Evolutionary conservation across 2,329 filamentous ascomycete genomes (phyloP), one percentile per base, ranked within the genome.

Genomic region (Pestalotiopsis fici): DNA sequence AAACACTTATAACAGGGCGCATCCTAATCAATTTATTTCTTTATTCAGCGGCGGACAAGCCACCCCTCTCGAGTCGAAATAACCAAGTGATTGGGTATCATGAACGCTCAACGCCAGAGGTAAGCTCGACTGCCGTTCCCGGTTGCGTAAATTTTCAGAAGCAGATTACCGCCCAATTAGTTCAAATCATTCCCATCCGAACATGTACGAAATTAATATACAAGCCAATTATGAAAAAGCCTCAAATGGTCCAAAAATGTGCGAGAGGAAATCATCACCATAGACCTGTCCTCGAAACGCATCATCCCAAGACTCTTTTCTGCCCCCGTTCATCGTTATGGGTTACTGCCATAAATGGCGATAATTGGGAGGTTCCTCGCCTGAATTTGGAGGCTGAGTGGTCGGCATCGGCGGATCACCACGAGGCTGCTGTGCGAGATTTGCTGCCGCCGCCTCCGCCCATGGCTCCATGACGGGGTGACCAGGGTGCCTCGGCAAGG

Each of bases 381-480:
- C 54, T 23, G 63, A 6, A 23, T 35, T 65, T 15, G 63, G 37
- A 15, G 50, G 28, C 37, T 65, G 63, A 4, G 54, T 39, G 9
- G 50, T 59, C 5, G 63, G 50, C 2, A 59, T 31, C 2, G 28
- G 12, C n/a, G 50, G 47, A 3, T 65, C 37, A 4, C 50, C 63
- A 31, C 57, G 50, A 15, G 56, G 54, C 11, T 65, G 63, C 27
- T 64, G 62, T 55, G 43, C 62, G 15, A 47, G 28, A 55, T 64
- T 55, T 7, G 62, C 43, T 21, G 50, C 61, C 28, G 60, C 60
- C 23, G 61, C 47, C n/a, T 64, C 61, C 7, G 61, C 63, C 63
- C 63, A 65, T 9, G 63, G 50, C 9, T 59, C 54, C 43, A 59
- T 54, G 5, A 47, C 50, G 13, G 31, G 50, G 23, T 65, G 21